Conservation (phyloP, 805 yeast species). For the Candida cerambycidarum region DNA sequence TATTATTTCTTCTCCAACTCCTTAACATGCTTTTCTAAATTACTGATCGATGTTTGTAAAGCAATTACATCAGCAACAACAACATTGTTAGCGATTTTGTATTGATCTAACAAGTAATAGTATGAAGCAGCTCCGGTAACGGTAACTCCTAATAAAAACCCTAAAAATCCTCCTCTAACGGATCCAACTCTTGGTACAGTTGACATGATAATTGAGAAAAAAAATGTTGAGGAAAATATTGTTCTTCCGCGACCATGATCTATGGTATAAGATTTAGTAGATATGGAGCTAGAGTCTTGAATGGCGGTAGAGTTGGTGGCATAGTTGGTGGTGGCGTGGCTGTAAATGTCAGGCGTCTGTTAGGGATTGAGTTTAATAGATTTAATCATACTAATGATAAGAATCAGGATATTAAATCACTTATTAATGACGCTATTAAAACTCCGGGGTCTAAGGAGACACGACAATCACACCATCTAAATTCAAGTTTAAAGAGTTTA, state of each 20-base stretch:
- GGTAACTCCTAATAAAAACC: conserved; percentile 76
- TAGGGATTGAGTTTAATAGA: neutral
- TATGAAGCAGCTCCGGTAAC: conserved; percentile 74
- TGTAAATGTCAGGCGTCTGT: no score
- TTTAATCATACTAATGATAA: neutral
- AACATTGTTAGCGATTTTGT: conserved; percentile 68
- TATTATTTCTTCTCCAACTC: conserved; percentile 46
- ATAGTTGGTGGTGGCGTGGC: neutral
- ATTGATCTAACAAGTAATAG: conserved; percentile 75
- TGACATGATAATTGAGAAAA: conserved; percentile 24
- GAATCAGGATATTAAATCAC: neutral
- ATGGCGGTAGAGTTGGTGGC: neutral
- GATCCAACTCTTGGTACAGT: conserved; percentile 35
- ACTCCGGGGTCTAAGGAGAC: neutral
- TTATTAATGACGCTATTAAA: conserved; percentile 4
- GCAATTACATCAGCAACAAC: conserved; percentile 73
- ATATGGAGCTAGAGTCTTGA: neutral
- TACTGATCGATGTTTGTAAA: conserved; percentile 65
- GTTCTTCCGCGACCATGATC: conserved; percentile 3
- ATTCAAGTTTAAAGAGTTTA: no score
- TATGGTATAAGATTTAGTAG: no score
- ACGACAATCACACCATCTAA: no score
- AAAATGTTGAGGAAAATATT: conserved; percentile 1
- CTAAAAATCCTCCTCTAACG: conserved; percentile 57
- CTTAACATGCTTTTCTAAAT: conserved; percentile 68